A percentile compares a stretch with the other conserved stretches of the same genome.
phyloP scores from a whole-genome alignment of 73 alveolate species.

The Uronychia binucleata region DNA sequence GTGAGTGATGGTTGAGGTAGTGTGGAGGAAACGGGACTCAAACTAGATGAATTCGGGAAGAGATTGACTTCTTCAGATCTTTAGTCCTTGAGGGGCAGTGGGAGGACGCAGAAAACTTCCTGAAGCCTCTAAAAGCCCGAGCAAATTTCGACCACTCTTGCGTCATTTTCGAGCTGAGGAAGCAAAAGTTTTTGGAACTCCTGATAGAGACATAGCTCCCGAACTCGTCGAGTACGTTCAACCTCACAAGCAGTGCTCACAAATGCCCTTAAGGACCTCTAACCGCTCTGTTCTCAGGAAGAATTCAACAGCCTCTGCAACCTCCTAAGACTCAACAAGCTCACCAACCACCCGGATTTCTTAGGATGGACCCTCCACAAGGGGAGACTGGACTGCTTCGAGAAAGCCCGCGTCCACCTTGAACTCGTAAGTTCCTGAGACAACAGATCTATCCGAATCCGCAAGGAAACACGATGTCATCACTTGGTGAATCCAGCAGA shows the following conservation, averaged over 20 bases:
- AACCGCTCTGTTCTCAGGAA: conserved; percentile 69
- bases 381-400: conserved; percentile 83
- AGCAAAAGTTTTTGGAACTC: conserved; percentile 90
- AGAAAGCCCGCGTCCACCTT: conserved; percentile 24
- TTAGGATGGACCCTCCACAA: conserved; percentile 67
- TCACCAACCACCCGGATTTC: conserved; percentile 79
- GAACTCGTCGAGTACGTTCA: background rate
- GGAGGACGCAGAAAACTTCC: conserved; percentile 88
- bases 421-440: background rate
- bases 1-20: no score
- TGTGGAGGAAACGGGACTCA: conserved; percentile 78
- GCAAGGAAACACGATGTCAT: conserved; percentile 2
- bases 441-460: background rate
- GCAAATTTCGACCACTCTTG: conserved; percentile 68
- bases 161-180: conserved; percentile 85
- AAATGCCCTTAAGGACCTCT: conserved; percentile 63
- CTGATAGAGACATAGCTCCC: conserved; percentile 20
- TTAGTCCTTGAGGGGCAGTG: conserved; percentile 91
- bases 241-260: background rate
- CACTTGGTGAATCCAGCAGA: conserved; percentile 15
- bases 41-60: conserved; percentile 85
- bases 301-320: conserved; percentile 76
- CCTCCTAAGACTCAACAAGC: conserved; percentile 60
- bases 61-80: conserved; percentile 82
- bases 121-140: conserved; percentile 79